phyloP scores from a whole-genome alignment of 2,329 filamentous ascomycete species.

The Ascosphaera aggregata region DNA sequence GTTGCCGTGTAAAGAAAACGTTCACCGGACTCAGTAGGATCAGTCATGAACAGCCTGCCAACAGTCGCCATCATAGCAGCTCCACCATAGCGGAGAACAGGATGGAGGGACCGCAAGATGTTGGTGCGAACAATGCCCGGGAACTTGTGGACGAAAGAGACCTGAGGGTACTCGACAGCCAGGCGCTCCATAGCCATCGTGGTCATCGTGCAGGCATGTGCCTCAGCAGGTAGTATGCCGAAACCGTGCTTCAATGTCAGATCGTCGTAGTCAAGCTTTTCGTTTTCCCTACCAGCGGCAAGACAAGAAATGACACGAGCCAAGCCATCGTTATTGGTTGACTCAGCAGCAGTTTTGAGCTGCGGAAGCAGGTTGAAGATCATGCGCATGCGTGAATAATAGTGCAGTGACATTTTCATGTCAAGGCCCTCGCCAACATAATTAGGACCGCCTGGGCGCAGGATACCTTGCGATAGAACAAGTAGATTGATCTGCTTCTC shows the following conservation, averaged over 20 bases:
- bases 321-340: slow-evolving; percentile 11
- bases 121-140: slow-evolving; percentile 26
- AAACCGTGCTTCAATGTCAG: slow-evolving; percentile 12
- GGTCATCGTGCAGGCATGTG: slow-evolving; percentile 26
- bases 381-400: slow-evolving; percentile 16
- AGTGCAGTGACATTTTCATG: slow-evolving; percentile 10
- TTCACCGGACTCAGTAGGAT: slow-evolving; percentile 7
- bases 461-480: slow-evolving; percentile 10
- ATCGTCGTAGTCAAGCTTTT: slow-evolving; percentile 22
- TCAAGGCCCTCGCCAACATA: slow-evolving; percentile 11
- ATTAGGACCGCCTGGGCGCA: not conserved
- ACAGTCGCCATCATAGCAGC: slow-evolving; percentile 13
- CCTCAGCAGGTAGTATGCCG: slow-evolving; percentile 7
- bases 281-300: slow-evolving; percentile 27
- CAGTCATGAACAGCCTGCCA: slow-evolving; percentile 4
- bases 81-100: not conserved
- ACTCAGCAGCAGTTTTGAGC: slow-evolving; percentile 8
- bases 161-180: slow-evolving; percentile 21
- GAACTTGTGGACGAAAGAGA: slow-evolving; percentile 26
- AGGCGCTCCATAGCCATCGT: slow-evolving; percentile 27
- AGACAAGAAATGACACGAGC: slow-evolving; percentile 31
- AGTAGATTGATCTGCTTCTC: slow-evolving; percentile 11
- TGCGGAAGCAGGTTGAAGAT: slow-evolving; percentile 13
- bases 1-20: slow-evolving; percentile 8
- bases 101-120: slow-evolving; percentile 20